Conservation (phyloP, 164 flowering plant species). For the Euptelea pleiosperma region DNA sequence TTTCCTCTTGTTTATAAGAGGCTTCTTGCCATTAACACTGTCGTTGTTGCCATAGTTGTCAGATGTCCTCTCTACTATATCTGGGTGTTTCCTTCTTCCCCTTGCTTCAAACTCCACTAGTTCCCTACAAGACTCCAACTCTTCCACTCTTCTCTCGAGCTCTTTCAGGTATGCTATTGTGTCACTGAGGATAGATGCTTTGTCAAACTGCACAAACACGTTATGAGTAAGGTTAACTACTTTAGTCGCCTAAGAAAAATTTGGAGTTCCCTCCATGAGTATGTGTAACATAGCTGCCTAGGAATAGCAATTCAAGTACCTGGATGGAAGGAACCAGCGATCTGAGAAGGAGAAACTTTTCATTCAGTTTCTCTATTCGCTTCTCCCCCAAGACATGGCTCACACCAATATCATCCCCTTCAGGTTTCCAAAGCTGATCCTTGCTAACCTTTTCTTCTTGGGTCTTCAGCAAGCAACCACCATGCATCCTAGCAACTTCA, state of each 20-base stretch:
- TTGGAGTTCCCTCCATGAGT: not conserved
- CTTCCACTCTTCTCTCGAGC: conserved; percentile 78
- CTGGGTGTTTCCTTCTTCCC: conserved; percentile 39
- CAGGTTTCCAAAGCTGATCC: conserved; percentile 29
- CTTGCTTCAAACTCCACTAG: conserved; percentile 29
- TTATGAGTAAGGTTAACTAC: not conserved
- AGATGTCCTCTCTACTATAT: conserved; percentile 55
- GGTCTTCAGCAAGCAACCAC: conserved; percentile 23
- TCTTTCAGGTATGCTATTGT: conserved; percentile 68
- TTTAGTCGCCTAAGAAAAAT: not conserved
- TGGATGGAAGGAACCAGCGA: conserved; percentile 68
- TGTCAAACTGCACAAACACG: conserved; percentile 54
- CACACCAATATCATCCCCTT: conserved; percentile 34
- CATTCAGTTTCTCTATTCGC: conserved; percentile 46
- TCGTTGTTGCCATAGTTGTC: conserved; percentile 51
- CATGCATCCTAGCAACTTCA: conserved; percentile 52
- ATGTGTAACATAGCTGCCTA: too few relatives aligned
- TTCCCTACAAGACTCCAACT: conserved; percentile 52
- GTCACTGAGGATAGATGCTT: conserved; percentile 58
- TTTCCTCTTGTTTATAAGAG: conserved; percentile 59
- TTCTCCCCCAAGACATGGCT: conserved; percentile 38
- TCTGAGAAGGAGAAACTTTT: conserved; percentile 52
- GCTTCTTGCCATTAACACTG: conserved; percentile 25
- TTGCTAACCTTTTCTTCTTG: conserved; percentile 25
- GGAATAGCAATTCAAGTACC: conserved; percentile 37